phyloP scores from a whole-genome alignment of 345 rosid genomes.

The Dimocarpus longan region DNA sequence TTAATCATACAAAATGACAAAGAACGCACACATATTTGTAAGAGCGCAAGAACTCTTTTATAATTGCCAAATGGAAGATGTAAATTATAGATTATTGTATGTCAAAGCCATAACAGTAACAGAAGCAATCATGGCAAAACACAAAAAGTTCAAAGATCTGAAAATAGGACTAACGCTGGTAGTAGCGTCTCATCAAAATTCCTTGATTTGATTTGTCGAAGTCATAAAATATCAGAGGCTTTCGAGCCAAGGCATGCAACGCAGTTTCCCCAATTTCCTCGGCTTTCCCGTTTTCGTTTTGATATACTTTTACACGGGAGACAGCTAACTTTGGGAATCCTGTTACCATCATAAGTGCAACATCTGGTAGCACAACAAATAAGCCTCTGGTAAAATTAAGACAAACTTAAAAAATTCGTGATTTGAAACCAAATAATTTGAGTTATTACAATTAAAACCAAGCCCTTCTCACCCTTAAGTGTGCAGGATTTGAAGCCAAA shows the following conservation, averaged over 20 bases:
- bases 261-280: not conserved
- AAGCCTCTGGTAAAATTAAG: not conserved
- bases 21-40: no score
- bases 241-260: slow-evolving; percentile 23
- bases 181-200: not conserved
- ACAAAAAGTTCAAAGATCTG: not conserved
- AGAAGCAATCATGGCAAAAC: not conserved
- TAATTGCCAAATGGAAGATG: no score
- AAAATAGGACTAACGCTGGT: not conserved
- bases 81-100: not conserved
- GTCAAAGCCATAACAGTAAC: no score
- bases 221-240: not conserved
- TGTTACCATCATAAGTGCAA: not conserved
- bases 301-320: not conserved
- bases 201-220: not conserved
- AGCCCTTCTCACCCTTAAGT: no score
- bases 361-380: not conserved
- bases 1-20: no score
- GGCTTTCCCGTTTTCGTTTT: not conserved
- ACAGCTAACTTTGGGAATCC: not conserved
- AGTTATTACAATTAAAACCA: no score
- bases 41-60: no score
- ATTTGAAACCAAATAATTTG: no score
- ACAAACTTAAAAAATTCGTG: no score
- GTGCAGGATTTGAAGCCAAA: no score